A percentile compares a stretch with the other conserved stretches of the same genome.
phyloP scores from a whole-genome alignment of 2,329 filamentous ascomycete species.

The Lecanicillium sp. region DNA sequence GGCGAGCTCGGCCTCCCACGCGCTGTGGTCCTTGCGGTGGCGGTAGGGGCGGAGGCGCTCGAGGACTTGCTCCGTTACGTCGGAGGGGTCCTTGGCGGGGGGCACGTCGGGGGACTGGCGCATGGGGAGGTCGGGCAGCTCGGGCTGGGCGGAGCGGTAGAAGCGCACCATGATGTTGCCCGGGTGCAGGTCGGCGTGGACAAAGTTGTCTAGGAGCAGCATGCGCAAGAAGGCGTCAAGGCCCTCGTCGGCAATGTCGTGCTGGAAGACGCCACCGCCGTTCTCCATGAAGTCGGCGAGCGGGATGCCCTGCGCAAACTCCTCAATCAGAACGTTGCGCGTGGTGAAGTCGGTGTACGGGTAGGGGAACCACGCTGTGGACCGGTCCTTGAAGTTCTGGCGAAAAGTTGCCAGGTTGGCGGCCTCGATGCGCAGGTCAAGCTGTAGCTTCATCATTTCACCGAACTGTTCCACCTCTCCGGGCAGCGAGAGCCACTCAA shows the following conservation, averaged over 20 bases:
- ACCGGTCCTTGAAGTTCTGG: slow-evolving; percentile 80
- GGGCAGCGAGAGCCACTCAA: slow-evolving; percentile 94
- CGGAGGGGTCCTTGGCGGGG: slow-evolving; percentile 47
- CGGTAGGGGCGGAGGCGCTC: slow-evolving; percentile 70
- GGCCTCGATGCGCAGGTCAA: slow-evolving; percentile 91
- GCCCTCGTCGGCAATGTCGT: slow-evolving; percentile 90
- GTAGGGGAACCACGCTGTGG: slow-evolving; percentile 94
- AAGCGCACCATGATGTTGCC: slow-evolving; percentile 99
- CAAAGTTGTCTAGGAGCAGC: slow-evolving; percentile 95
- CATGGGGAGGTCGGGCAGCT: slow-evolving; percentile 39
- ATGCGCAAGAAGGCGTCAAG: slow-evolving; percentile 94
- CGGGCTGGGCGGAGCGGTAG: slow-evolving; percentile 73
- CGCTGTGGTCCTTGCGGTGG: slow-evolving; percentile 52
- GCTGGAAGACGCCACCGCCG: slow-evolving; percentile 86
- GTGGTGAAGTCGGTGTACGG: slow-evolving; percentile 91
- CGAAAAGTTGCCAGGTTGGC: slow-evolving; percentile 86
- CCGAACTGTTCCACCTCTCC: slow-evolving; percentile 93
- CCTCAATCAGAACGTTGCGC: slow-evolving; percentile 85
- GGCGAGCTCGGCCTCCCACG: slow-evolving; percentile 69
- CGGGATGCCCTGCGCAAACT: slow-evolving; percentile 92
- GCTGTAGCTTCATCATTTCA: slow-evolving; percentile 97
- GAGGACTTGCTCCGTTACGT: slow-evolving; percentile 84
- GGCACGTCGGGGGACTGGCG: slow-evolving; percentile 23
- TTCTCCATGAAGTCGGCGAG: slow-evolving; percentile 85
- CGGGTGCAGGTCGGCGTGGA: slow-evolving; percentile 92